Percentiles rank a stretch among this genome's conserved stretches.
These are phyloP conservation scores for Epichloe baconii DNA, from an alignment of 2,329 filamentous ascomycete genomes.

Conservation along the genomic window DNA sequence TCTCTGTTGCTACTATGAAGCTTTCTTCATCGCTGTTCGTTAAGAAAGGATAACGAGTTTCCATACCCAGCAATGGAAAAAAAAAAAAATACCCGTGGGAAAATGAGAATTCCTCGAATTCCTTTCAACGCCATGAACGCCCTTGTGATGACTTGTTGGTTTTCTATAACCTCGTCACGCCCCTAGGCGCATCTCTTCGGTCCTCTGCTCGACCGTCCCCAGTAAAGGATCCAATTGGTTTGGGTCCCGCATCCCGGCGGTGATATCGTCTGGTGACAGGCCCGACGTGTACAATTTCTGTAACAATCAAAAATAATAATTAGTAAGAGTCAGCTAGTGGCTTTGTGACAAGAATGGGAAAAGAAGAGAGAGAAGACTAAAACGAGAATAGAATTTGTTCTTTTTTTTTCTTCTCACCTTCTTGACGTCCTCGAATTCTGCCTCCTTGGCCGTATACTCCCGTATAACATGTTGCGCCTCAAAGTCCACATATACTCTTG, in stretches of 20 bases:
- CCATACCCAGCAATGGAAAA: not conserved
- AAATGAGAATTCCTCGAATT: not conserved
- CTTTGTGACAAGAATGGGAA: constrained; percentile 4
- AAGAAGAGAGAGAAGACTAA: not conserved
- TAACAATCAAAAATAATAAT: not conserved
- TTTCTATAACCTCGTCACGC: not conserved
- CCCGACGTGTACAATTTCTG: constrained; percentile 38
- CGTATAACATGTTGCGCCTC: constrained; percentile 63
- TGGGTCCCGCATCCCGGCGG: constrained; percentile 64
- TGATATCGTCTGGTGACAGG: constrained; percentile 54
- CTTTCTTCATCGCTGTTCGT: too few relatives aligned
- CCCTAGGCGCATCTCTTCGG: constrained; percentile 35
- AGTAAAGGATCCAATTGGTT: constrained; percentile 61
- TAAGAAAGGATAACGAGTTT: too few relatives aligned
- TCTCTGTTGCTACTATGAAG: too few relatives aligned
- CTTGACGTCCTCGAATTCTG: constrained; percentile 62
- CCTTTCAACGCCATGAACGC: not conserved
- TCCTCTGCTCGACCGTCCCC: constrained; percentile 52
- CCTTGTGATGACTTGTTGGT: not conserved
- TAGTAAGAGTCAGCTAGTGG: not conserved
- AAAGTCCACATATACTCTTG: constrained; percentile 86
- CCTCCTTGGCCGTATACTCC: constrained; percentile 85
- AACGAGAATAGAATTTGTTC: too few relatives aligned
- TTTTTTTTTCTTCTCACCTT: constrained; percentile 34
- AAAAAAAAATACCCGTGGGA: not conserved